phyloP scores from a whole-genome alignment of 1,284 basidiomycete genomes.

The Pseudozyma hubeiensis region DNA sequence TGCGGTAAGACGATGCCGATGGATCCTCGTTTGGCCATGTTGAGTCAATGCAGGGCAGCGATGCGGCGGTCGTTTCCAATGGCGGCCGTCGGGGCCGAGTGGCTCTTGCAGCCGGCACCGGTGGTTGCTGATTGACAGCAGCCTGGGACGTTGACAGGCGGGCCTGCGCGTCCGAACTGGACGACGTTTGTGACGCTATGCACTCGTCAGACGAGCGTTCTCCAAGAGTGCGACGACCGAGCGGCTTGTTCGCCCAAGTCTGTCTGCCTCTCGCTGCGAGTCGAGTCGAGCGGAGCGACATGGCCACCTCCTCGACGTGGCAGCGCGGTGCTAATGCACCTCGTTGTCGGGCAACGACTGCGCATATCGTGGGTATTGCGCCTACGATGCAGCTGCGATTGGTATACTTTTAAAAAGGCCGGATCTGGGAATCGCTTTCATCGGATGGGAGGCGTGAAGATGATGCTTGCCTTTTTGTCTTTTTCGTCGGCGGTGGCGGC shows the following conservation, averaged over 20 bases:
- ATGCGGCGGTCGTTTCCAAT: neutral
- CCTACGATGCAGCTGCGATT: neutral
- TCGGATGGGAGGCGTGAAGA: slow-evolving; percentile 10
- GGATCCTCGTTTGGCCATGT: neutral
- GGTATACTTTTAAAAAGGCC: slow-evolving; percentile 17
- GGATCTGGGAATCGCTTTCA: neutral
- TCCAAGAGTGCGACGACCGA: neutral
- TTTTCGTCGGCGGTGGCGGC: slow-evolving; percentile 58
- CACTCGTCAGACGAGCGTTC: neutral
- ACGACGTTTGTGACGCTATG: too few species aligned
- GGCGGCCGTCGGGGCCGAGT: too few species aligned
- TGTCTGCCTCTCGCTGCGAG: neutral
- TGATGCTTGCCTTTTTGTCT: slow-evolving; percentile 67
- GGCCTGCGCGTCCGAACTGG: too few species aligned
- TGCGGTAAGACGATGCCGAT: neutral
- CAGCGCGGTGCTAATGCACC: neutral
- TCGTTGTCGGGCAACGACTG: neutral
- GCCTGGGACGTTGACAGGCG: too few species aligned
- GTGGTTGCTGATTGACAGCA: too few species aligned
- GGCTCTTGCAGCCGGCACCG: too few species aligned
- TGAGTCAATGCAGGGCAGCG: neutral
- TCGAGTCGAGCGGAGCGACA: neutral
- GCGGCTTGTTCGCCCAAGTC: slow-evolving; percentile 6
- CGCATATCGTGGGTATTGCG: neutral
- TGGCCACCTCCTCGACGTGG: neutral